Evolutionary conservation across 495 filamentous ascomycete genomes (phyloP).

Genomic region (Barbatosphaeria neglecta): DNA sequence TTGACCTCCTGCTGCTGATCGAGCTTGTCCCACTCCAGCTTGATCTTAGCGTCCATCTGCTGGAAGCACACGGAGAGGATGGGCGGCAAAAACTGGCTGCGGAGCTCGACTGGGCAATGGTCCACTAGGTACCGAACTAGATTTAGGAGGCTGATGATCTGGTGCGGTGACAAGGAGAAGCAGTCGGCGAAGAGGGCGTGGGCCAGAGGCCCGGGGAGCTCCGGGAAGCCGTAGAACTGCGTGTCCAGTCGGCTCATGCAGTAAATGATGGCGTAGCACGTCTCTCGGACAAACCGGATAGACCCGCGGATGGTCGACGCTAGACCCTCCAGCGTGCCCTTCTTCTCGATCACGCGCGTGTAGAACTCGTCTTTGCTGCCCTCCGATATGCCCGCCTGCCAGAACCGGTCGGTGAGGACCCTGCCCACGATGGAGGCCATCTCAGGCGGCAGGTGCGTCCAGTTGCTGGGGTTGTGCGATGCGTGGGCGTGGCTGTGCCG

Average conservation of each 20-base stretch:
- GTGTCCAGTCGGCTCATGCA: constrained; percentile 81
- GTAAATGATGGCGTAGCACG: constrained; percentile 84
- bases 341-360: constrained; percentile 76
- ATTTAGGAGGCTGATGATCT: constrained; percentile 81
- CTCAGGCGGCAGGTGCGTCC: constrained; percentile 66
- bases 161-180: constrained; percentile 76
- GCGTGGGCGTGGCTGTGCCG: constrained; percentile 68
- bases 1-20: constrained; percentile 40
- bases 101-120: constrained; percentile 69
- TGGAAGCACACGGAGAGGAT: constrained; percentile 71
- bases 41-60: constrained; percentile 79
- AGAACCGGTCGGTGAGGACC: constrained; percentile 91
- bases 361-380: constrained; percentile 96
- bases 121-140: constrained; percentile 79
- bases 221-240: constrained; percentile 77
- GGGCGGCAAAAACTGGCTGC: constrained; percentile 74
- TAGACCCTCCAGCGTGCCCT: constrained; percentile 80
- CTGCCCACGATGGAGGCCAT: constrained; percentile 66
- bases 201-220: constrained; percentile 74
- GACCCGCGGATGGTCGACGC: constrained; percentile 85
- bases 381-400: constrained; percentile 94
- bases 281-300: constrained; percentile 79
- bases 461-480: constrained; percentile 81
- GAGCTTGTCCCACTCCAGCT: constrained; percentile 70
- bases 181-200: constrained; percentile 77